phyloP scores from a whole-genome alignment of 2,329 filamentous ascomycete species.

The Curvularia verruculosa region DNA sequence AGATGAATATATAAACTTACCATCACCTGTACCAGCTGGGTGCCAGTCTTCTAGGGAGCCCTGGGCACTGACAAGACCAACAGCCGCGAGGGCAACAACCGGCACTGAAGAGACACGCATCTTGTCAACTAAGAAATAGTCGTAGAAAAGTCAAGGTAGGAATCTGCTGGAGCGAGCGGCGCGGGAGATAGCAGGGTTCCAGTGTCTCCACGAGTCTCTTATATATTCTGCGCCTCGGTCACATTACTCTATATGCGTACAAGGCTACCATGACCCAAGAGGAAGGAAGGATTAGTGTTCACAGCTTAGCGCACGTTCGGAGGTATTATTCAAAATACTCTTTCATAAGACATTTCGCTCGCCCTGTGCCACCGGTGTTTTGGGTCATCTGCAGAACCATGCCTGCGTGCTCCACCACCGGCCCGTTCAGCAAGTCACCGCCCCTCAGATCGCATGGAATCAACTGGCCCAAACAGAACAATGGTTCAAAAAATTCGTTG shows the following conservation, averaged over 20 bases:
- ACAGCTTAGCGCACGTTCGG: background rate
- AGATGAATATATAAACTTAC: background rate
- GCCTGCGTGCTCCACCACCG: background rate
- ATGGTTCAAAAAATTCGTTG: background rate
- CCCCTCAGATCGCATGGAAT: background rate
- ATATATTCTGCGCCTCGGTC: slow-evolving; percentile 1
- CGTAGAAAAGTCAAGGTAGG: background rate
- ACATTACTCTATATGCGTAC: background rate
- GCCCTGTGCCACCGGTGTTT: background rate
- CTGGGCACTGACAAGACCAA: background rate
- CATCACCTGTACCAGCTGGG: slow-evolving; percentile 1
- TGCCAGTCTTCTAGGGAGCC: slow-evolving; percentile 9
- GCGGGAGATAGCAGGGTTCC: background rate
- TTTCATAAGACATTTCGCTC: background rate
- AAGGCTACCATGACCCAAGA: background rate
- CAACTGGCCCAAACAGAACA: background rate
- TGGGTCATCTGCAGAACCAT: background rate
- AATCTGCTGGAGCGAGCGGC: background rate
- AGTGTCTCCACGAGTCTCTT: slow-evolving; percentile 1
- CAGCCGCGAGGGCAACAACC: background rate
- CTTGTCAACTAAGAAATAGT: background rate
- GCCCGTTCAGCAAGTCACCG: background rate
- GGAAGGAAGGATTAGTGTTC: background rate
- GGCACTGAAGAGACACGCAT: background rate
- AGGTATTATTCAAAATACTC: background rate